Conservation (phyloP, 2,329 filamentous ascomycete species). For the Dothiorella sarmentorum region DNA sequence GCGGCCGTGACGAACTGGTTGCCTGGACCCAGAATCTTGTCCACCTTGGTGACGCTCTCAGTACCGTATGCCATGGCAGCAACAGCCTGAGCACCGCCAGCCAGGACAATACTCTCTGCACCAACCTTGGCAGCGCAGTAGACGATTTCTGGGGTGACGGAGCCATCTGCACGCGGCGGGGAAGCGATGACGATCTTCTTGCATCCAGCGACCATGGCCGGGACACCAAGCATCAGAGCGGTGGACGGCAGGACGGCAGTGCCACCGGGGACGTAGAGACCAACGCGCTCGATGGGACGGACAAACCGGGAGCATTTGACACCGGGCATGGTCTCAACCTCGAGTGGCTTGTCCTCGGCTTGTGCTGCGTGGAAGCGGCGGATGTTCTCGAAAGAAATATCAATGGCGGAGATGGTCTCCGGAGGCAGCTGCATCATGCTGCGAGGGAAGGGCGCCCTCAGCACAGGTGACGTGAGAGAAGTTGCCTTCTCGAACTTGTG, state of each 20-base stretch:
- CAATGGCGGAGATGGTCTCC: slow-evolving; percentile 89
- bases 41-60: slow-evolving; percentile 89
- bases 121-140: slow-evolving; percentile 97
- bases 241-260: slow-evolving; percentile 97
- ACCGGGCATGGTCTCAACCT: slow-evolving; percentile 96
- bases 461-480: slow-evolving; percentile 80
- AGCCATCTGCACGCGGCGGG: slow-evolving; percentile 83
- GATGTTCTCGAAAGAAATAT: slow-evolving; percentile 92
- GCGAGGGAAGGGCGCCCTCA: slow-evolving; percentile 82
- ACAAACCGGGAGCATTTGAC: slow-evolving; percentile 92
- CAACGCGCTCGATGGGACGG: slow-evolving; percentile 90
- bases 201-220: slow-evolving; percentile 95
- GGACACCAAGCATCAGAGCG: slow-evolving; percentile 95
- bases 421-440: slow-evolving; percentile 79
- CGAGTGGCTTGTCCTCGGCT: slow-evolving; percentile 73
- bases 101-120: slow-evolving; percentile 91
- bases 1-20: slow-evolving; percentile 98
- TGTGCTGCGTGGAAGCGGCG: slow-evolving; percentile 90
- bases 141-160: slow-evolving; percentile 92
- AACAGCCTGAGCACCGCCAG: slow-evolving; percentile 91
- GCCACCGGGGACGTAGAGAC: slow-evolving; percentile 90
- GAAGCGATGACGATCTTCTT: slow-evolving; percentile 91
- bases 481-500: slow-evolving; percentile 98
- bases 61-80: slow-evolving; percentile 98
- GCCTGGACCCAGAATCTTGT: slow-evolving; percentile 96